Base-by-base conservation (phyloP, 768 basidiomycete species). In the Fistulinella prunicolor region DNA sequence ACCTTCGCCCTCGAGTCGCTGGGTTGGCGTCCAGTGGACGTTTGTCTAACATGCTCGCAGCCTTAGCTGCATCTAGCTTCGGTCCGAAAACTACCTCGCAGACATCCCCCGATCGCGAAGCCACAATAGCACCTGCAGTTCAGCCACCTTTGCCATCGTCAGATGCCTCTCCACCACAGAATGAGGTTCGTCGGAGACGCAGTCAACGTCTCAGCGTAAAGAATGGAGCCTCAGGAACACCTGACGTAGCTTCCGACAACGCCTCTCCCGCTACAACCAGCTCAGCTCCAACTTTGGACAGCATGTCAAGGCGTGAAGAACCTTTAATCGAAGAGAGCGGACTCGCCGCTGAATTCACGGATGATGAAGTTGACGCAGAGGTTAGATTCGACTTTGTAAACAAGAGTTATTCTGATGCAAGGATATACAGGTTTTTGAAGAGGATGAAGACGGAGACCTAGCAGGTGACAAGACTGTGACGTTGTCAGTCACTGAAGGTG, bases 1-100 rank as follows among this genome's bases (percentile, higher is more conserved):
- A 97, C 65, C 80, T 98, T 12, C 86, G 93, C 1, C 95, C 95
- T 21, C 81, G 92, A 4, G 85, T 96, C 26, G 75, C 91, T 6
- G 89, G 90, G 0, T 63, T 88, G 20, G 64, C 86, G 42, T 76
- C 77, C 9, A 72, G 78, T 47, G 75, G 77, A 23, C 80, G 93
- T 13, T 69, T 95, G 22, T 86, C 89, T 9, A 86, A 85, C 40
- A 93, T 95, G 86, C 80, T 96, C 39, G 91, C 94, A n/a, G 87
- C 93, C 14, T 75, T 94, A 47, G 83, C 89, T 8, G 83, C 86
- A 6, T 83, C 85, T 24, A 86, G 87, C 1, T 77, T 85, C n/a
- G 72, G 78, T 10, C 75, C 80, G 3, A 74, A 80, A 1, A 69
- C 74, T 34, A 59, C 77, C 3, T 72, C 70, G 30, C 59, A 64